A percentile compares a stretch with the other conserved stretches of the same genome.
phyloP scores from a whole-genome alignment of 495 filamentous ascomycete genomes.

The Pseudomonodictys pantanalensis region DNA sequence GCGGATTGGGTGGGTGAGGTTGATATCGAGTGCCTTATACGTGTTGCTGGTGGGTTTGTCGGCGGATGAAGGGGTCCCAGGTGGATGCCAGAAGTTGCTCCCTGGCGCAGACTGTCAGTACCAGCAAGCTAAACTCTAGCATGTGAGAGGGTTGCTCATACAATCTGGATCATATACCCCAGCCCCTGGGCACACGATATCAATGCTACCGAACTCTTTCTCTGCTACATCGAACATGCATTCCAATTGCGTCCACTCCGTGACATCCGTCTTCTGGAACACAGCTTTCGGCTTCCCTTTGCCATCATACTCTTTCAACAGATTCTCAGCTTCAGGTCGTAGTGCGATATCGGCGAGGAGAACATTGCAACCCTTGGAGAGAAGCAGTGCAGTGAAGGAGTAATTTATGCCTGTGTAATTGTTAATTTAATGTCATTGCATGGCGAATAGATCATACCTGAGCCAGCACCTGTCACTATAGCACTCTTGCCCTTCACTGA shows the following conservation, averaged over 20 bases:
- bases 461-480: slow-evolving; percentile 70
- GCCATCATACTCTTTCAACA: slow-evolving; percentile 56
- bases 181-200: slow-evolving; percentile 69
- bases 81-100: slow-evolving; percentile 67
- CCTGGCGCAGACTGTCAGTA: too few relatives aligned
- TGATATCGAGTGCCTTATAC: slow-evolving; percentile 63
- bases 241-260: slow-evolving; percentile 57
- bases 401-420: slow-evolving; percentile 53
- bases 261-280: slow-evolving; percentile 64
- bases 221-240: slow-evolving; percentile 56
- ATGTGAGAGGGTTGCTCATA: not conserved
- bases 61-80: slow-evolving; percentile 49
- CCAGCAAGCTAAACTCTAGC: not conserved
- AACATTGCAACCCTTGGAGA: slow-evolving; percentile 61
- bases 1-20: slow-evolving; percentile 67
- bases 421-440: slow-evolving; percentile 1
- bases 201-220: slow-evolving; percentile 55
- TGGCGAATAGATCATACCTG: slow-evolving; percentile 49
- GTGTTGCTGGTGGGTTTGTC: slow-evolving; percentile 40
- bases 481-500: slow-evolving; percentile 58
- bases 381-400: slow-evolving; percentile 57
- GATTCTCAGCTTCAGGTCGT: slow-evolving; percentile 59
- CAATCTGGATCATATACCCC: slow-evolving; percentile 67
- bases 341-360: slow-evolving; percentile 64
- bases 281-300: slow-evolving; percentile 46